A percentile compares a stretch with the other conserved stretches of the same genome.
phyloP scores from a whole-genome alignment of 1,284 basidiomycete species.

The Xerocomus amazonicus region DNA sequence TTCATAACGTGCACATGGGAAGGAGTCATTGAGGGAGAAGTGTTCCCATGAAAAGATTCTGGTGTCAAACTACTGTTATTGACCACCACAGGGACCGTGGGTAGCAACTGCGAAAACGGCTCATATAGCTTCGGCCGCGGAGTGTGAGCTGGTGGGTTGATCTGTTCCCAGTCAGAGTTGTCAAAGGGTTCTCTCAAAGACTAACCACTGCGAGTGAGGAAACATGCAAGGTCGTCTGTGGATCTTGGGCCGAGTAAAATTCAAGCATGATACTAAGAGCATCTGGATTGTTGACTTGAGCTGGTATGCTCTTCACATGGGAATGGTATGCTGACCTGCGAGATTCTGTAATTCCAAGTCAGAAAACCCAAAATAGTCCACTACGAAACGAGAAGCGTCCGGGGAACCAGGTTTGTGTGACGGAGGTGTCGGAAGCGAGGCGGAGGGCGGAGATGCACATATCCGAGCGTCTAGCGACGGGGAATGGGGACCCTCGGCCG shows the following conservation, averaged over 20 bases:
- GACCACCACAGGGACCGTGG: slow-evolving; percentile 25
- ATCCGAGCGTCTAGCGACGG: slow-evolving; percentile 69
- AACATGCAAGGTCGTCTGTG: slow-evolving; percentile 46
- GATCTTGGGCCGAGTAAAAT: slow-evolving; percentile 66
- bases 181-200: slow-evolving; percentile 12
- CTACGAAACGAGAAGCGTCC: slow-evolving; percentile 60
- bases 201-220: slow-evolving; percentile 49
- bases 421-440: slow-evolving; percentile 69
- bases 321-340: slow-evolving; percentile 46
- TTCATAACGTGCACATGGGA: slow-evolving; percentile 22
- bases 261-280: slow-evolving; percentile 64
- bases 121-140: slow-evolving; percentile 28
- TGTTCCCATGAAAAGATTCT: slow-evolving; percentile 54
- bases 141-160: slow-evolving; percentile 28
- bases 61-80: slow-evolving; percentile 50
- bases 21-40: slow-evolving; percentile 42
- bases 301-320: slow-evolving; percentile 7
- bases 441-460: slow-evolving; percentile 55
- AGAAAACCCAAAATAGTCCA: slow-evolving; percentile 63
- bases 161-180: slow-evolving; percentile 15
- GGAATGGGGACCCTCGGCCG: slow-evolving; percentile 66
- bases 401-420: slow-evolving; percentile 69
- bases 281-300: slow-evolving; percentile 40
- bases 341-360: slow-evolving; percentile 54
- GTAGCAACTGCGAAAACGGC: slow-evolving; percentile 30